Base-by-base conservation (phyloP, 768 basidiomycete species). In the Tulasnella sp. region DNA sequence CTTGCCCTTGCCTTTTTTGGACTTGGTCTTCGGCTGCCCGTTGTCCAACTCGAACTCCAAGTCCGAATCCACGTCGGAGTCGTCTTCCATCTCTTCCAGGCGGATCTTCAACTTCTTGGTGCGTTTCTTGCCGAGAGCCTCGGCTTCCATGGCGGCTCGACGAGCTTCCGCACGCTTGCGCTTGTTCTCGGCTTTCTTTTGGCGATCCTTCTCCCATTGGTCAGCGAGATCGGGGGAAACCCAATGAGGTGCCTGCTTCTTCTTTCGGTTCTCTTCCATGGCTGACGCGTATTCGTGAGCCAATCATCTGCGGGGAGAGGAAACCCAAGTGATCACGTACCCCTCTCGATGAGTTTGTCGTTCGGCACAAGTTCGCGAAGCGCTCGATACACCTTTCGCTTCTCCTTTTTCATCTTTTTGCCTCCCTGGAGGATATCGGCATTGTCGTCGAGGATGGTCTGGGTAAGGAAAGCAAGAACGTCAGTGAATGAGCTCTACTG, bases 181-280 rank as follows among this genome's bases (percentile, higher is more conserved):
- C 84, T 95, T 97, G 83, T 87, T 85, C 80, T 92, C 91, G 0
- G 95, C 95, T 84, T 98, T 99, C 87, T 92, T 93, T 76, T 88
- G 86, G 1, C 96, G 94, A 84, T 98, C 97, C 73, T 89, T 89
- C 72, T 91, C 90, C 96, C 96, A 98, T 80, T 91, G 92, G 0
- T 86, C 89, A 77, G 87, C 88, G 11, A 98, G 88, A 8, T 91
- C 89, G 1, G 86, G 83, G 0, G 94, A 90, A 16, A 93, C 83
- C 75, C 75, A 76, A n/a, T 1, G 44, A 24, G 75, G 22, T n/a
- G 24, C 31, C n/a, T 64, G 24, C 60, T 64, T 64, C 58, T 60
- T 60, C 60, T 64, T 64, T 31, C 60, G 60, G 5, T 31, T 64
- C 60, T 64, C 31, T 64, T 64, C 7, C 60, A 64, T 64, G 31